A percentile compares a stretch with the other conserved stretches of the same genome.
Conservation (phyloP, 2,329 filamentous ascomycete genomes). For the Beauveria asiatica region DNA sequence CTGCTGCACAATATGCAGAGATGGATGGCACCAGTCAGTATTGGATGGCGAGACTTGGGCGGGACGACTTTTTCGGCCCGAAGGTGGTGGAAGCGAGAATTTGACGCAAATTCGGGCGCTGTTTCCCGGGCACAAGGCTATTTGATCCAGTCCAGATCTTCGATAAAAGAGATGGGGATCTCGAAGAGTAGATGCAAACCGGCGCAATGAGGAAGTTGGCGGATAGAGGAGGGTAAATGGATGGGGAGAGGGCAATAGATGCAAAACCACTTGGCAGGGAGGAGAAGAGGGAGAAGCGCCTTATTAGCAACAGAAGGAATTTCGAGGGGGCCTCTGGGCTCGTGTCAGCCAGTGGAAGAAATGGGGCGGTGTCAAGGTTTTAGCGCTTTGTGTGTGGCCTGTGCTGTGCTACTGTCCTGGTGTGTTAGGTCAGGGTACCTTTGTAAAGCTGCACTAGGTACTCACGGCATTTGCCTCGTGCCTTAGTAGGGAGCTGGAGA, state of each 20-base stretch:
- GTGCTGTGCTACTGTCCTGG: slow-evolving; percentile 7
- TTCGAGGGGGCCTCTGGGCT: slow-evolving; percentile 12
- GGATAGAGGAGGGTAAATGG: slow-evolving; percentile 14
- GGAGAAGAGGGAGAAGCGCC: slow-evolving; percentile 14
- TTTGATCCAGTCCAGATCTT: neutral
- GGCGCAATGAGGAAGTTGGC: slow-evolving; percentile 4
- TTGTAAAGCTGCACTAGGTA: neutral
- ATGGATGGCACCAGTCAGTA: neutral
- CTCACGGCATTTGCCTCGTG: neutral
- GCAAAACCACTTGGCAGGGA: slow-evolving; percentile 15
- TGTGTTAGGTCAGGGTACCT: neutral
- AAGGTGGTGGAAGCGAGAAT: neutral
- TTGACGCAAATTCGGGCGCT: neutral
- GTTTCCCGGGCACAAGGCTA: neutral
- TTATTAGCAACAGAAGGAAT: slow-evolving; percentile 17
- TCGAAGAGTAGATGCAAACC: slow-evolving; percentile 1
- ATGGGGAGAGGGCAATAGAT: slow-evolving; percentile 12
- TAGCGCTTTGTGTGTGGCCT: slow-evolving; percentile 12
- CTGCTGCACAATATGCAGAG: neutral
- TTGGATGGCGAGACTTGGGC: slow-evolving; percentile 3
- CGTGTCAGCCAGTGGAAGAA: slow-evolving; percentile 4
- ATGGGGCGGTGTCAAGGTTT: slow-evolving; percentile 13
- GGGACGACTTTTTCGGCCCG: slow-evolving; percentile 7
- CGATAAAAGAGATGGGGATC: neutral
- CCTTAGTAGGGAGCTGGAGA: neutral